Conservation (phyloP, 2,329 filamentous ascomycete species). For the Epichloe hybrida region DNA sequence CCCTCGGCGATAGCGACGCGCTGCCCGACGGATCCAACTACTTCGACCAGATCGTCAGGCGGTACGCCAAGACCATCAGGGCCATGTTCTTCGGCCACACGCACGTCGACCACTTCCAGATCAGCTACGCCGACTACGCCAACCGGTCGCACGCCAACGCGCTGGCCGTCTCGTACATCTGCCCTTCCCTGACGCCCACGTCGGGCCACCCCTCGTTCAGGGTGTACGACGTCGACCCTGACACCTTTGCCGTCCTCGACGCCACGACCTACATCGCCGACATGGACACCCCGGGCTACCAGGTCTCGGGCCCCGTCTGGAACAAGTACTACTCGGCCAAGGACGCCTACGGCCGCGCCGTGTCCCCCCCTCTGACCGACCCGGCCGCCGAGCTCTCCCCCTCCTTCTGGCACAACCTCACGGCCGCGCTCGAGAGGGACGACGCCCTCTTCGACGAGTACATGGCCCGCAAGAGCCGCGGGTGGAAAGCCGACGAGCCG, state of each 20-base stretch:
- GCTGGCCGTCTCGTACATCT: conserved; percentile 35
- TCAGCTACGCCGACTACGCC: conserved; percentile 37
- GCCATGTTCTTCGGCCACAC: conserved; percentile 44
- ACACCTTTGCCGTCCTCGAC: conserved; percentile 40
- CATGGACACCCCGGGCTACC: conserved; percentile 28
- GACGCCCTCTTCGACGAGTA: conserved; percentile 30
- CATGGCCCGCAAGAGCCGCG: conserved; percentile 31
- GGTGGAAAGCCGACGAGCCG: conserved; percentile 21
- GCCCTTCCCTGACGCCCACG: conserved; percentile 38
- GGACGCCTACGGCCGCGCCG: conserved; percentile 32
- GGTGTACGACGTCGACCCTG: conserved; percentile 42
- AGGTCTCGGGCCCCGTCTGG: conserved; percentile 32
- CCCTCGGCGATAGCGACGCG: conserved; percentile 33
- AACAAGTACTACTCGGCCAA: conserved; percentile 41
- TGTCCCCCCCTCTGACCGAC: conserved; percentile 26
- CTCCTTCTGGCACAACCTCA: conserved; percentile 45
- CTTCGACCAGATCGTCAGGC: conserved; percentile 36
- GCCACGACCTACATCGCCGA: conserved; percentile 40
- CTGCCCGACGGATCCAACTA: conserved; percentile 38
- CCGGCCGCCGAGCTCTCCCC: conserved; percentile 32
- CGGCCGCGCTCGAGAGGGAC: conserved; percentile 29
- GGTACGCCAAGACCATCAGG: conserved; percentile 39
- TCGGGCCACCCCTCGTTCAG: conserved; percentile 42
- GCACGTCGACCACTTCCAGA: conserved; percentile 40
- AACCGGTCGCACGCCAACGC: conserved; percentile 28